Evolutionary conservation across 495 filamentous ascomycete species (phyloP).

Genomic region (Cercophora sp.): DNA sequence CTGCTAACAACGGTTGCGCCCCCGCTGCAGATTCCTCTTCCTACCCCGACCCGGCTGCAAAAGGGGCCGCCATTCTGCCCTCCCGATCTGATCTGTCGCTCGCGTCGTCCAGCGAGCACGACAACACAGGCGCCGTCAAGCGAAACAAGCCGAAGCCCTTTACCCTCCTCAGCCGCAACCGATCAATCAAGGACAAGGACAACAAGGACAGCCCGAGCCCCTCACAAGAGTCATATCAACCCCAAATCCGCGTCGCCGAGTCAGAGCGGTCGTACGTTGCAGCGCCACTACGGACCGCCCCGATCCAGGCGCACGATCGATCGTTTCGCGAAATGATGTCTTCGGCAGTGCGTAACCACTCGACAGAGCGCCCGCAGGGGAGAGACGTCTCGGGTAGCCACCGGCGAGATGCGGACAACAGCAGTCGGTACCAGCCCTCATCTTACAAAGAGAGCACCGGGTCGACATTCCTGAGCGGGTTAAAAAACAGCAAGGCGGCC

Average conservation of each 20-base stretch:
- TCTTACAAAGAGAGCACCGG: constrained; percentile 63
- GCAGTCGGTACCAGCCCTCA: constrained; percentile 31
- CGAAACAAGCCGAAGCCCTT: constrained; percentile 54
- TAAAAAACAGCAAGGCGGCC: constrained; percentile 72
- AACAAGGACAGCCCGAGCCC: constrained; percentile 39
- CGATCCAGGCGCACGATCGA: constrained; percentile 57
- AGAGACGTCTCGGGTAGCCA: constrained; percentile 34
- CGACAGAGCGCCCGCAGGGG: constrained; percentile 54
- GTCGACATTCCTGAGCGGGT: constrained; percentile 63
- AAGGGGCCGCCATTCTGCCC: constrained; percentile 29
- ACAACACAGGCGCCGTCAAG: constrained; percentile 30
- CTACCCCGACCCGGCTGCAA: constrained; percentile 34
- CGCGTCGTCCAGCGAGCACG: constrained; percentile 37
- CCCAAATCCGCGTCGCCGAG: constrained; percentile 33
- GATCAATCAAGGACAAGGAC: constrained; percentile 59
- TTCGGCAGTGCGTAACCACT: constrained; percentile 56
- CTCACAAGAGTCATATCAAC: constrained; percentile 29
- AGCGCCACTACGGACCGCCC: constrained; percentile 46
- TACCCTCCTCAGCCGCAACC: constrained; percentile 60
- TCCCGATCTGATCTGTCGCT: constrained; percentile 45
- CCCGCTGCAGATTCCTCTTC: constrained; percentile 36
- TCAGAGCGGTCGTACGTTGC: constrained; percentile 35
- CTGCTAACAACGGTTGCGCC: constrained; percentile 13
- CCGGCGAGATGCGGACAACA: constrained; percentile 44
- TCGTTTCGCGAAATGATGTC: constrained; percentile 61